Percentiles rank a stretch among this genome's conserved stretches.
phyloP scores from a whole-genome alignment of 495 filamentous ascomycete genomes.

The Neurospora intermedia region DNA sequence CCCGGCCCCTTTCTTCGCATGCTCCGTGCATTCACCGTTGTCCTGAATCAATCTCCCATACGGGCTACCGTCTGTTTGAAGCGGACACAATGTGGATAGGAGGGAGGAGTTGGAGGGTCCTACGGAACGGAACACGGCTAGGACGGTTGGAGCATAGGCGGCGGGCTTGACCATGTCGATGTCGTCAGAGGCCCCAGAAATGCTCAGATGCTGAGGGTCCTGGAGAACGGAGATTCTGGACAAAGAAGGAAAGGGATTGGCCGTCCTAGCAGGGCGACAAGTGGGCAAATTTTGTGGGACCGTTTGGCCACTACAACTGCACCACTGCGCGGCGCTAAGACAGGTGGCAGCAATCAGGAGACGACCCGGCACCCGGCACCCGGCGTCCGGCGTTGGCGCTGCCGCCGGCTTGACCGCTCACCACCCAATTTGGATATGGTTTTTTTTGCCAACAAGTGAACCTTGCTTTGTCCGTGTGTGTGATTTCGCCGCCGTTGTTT shows the following conservation, averaged over 20 bases:
- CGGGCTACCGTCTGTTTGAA: not conserved
- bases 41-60: not conserved
- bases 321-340: not conserved
- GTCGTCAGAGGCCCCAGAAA: constrained; percentile 6
- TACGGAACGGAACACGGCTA: not conserved
- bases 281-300: not conserved
- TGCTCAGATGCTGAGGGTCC: not conserved
- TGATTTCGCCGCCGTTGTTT: not conserved
- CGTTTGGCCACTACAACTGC: not conserved
- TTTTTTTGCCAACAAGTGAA: not conserved
- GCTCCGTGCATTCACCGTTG: not conserved
- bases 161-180: constrained; percentile 19
- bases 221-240: not conserved
- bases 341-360: not conserved
- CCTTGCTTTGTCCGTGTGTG: not conserved
- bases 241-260: not conserved
- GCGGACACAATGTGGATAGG: not conserved
- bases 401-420: not conserved
- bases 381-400: not conserved
- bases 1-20: not conserved
- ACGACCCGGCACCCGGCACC: not conserved
- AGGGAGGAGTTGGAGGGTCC: not conserved
- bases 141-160: not conserved
- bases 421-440: not conserved
- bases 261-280: not conserved